Base-by-base conservation (phyloP, 1,139 yeast genomes). In the Candida albicans region DNA sequence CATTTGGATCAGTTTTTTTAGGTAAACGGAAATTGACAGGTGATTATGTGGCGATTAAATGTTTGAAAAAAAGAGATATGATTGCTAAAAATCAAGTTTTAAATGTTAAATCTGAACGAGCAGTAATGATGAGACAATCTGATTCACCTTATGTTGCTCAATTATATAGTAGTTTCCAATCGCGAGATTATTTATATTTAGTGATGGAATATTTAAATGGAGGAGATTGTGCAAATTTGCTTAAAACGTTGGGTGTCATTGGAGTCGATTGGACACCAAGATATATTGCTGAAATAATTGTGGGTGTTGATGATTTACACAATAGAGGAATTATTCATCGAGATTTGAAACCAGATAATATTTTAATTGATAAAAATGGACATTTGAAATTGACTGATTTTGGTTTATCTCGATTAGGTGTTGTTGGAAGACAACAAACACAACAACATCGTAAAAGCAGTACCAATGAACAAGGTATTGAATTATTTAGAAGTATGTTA, bases 131-230 rank as follows among this genome's bases (percentile, higher is more conserved):
- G 96, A 84, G 95, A 4, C 99, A 95, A 58, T 81, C 96, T 2
- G 95, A 90, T 53, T 87, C 95, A 35, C 96, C 96, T 0, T 90
- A 87, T 61, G 98, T 93, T 47, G 98, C 96, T 1, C 91, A 87
- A 57, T 71, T 95, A 33, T 88, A 84, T 59, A 87, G 86, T 43
- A 86, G 96, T 32, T 95, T 95, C 60, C 99, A 95, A 65, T 87
- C 90, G 46, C 81, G 81, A 44, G 95, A 90, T 52, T 90, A 86
- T 58, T 70, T 95, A 25, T 95, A 88, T 58, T 71, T 95, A 53
- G 99, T 95, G 2, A 93, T 95, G 98, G 99, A 95, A 61, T 95
- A 90, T 60, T 70, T 93, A 39, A 89, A 87, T 54, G 99, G 99
- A 33, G 99, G 99, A 26, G 99, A 95, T 62, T 81, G 95, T 59